phyloP scores from a whole-genome alignment of 2,329 filamentous ascomycete genomes.

The Polytolypa hystricis region DNA sequence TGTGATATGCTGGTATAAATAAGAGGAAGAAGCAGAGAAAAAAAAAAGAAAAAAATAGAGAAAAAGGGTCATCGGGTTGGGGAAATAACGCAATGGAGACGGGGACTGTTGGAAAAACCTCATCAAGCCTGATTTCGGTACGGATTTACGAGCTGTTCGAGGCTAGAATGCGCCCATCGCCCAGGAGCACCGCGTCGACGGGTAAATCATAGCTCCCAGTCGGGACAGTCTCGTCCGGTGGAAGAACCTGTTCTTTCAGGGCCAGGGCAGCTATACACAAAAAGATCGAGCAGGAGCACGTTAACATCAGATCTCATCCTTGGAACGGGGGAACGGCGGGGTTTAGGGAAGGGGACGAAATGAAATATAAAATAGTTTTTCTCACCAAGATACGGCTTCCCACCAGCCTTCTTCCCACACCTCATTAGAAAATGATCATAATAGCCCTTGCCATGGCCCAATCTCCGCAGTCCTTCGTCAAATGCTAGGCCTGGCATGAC shows the following conservation, averaged over 20 bases:
- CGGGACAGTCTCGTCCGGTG: conserved; percentile 54
- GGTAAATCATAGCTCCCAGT: conserved; percentile 66
- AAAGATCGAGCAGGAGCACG: conserved; percentile 18
- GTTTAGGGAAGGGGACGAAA: neutral
- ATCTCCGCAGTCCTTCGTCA: conserved; percentile 59
- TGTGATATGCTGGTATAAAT: no score
- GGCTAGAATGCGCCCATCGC: conserved; percentile 49
- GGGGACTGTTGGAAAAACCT: conserved; percentile 1
- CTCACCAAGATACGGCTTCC: conserved; percentile 51
- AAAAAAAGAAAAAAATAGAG: neutral
- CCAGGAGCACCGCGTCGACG: conserved; percentile 66
- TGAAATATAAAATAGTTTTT: conserved; percentile 9
- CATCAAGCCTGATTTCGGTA: neutral
- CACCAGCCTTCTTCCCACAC: conserved; percentile 39
- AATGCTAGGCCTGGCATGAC: conserved; percentile 91
- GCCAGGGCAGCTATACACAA: conserved; percentile 59
- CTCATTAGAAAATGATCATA: conserved; percentile 87
- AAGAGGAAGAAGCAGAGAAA: no score
- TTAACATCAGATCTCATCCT: no score
- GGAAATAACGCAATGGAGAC: neutral
- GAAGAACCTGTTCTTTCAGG: conserved; percentile 73
- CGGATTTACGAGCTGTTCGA: neutral
- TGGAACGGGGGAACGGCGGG: conserved; percentile 1
- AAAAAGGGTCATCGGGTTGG: conserved; percentile 2
- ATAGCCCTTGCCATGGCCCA: conserved; percentile 93